A percentile compares a stretch with the other conserved stretches of the same genome.
Conservation (phyloP, 805 yeast species). For the Myxozyma geophila region DNA sequence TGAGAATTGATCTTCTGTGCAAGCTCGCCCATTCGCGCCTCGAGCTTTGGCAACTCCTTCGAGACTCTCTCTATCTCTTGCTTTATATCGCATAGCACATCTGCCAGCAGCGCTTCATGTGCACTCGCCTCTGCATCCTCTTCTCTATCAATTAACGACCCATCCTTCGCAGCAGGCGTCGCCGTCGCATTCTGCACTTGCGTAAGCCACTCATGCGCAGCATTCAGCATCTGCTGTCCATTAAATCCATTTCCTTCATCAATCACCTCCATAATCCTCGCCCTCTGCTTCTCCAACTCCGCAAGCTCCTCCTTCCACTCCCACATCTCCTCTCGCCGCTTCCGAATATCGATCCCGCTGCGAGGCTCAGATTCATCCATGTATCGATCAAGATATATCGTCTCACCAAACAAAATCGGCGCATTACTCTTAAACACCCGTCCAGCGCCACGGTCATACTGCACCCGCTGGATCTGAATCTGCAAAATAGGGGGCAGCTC, state of each 20-base stretch:
- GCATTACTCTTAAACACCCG: constrained; percentile 82
- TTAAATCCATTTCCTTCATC: constrained; percentile 18
- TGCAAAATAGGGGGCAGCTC: constrained; percentile 82
- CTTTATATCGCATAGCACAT: constrained; percentile 8
- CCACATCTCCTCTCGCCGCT: constrained; percentile 59
- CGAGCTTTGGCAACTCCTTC: constrained; percentile 45
- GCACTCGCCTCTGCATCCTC: constrained; percentile 6
- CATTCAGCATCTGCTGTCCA: constrained; percentile 24
- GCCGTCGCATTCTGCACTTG: constrained; percentile 13
- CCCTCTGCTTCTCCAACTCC: constrained; percentile 52
- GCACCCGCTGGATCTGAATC: constrained; percentile 91
- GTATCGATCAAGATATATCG: constrained; percentile 84
- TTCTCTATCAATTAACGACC: neutral
- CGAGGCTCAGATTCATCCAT: constrained; percentile 57
- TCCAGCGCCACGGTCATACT: constrained; percentile 73
- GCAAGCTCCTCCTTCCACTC: constrained; percentile 64
- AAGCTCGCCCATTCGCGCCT: constrained; percentile 51
- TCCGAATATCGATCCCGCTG: constrained; percentile 51
- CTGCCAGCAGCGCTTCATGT: constrained; percentile 7
- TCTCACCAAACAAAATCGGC: constrained; percentile 79
- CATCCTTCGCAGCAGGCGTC: neutral
- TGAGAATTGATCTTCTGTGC: constrained; percentile 59
- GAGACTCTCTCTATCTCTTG: constrained; percentile 33
- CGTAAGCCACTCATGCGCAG: constrained; percentile 31
- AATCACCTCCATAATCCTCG: constrained; percentile 41